Conservation (phyloP, 768 basidiomycete species). For the Termitomyces sp. region DNA sequence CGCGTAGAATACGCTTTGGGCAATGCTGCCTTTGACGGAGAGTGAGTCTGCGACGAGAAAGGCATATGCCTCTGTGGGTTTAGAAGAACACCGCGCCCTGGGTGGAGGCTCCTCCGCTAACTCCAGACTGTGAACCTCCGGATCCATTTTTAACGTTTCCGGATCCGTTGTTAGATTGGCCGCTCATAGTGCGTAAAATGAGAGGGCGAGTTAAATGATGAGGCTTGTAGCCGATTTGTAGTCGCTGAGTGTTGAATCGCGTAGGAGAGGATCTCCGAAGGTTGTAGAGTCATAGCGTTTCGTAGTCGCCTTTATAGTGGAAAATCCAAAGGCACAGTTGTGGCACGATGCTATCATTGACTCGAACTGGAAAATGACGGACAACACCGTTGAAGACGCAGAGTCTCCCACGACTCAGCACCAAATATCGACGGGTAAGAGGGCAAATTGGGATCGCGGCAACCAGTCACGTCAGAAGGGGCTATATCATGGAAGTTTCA, state of each 20-base stretch:
- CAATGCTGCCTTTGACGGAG: neutral
- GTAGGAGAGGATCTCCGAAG: constrained; percentile 15
- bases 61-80: constrained; percentile 12
- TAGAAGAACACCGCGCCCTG: constrained; percentile 61
- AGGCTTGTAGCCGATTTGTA: constrained; percentile 3
- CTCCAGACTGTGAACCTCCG: constrained; percentile 36
- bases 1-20: constrained; percentile 1
- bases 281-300: constrained; percentile 29
- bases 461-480: constrained; percentile 21
- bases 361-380: constrained; percentile 32
- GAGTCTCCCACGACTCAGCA: constrained; percentile 23
- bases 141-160: constrained; percentile 29
- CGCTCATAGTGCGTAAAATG: constrained; percentile 29
- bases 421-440: constrained; percentile 26
- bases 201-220: constrained; percentile 4
- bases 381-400: constrained; percentile 22
- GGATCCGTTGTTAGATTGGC: constrained; percentile 34
- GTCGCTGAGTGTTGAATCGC: constrained; percentile 7
- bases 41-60: neutral
- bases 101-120: constrained; percentile 46
- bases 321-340: constrained; percentile 13
- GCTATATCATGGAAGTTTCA: constrained; percentile 33
- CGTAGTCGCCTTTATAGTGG: constrained; percentile 23
- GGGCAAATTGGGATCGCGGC: constrained; percentile 30
- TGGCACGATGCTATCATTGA: constrained; percentile 35